Conservation (phyloP, 2,329 filamentous ascomycete species). For the Penicillium sp. region DNA sequence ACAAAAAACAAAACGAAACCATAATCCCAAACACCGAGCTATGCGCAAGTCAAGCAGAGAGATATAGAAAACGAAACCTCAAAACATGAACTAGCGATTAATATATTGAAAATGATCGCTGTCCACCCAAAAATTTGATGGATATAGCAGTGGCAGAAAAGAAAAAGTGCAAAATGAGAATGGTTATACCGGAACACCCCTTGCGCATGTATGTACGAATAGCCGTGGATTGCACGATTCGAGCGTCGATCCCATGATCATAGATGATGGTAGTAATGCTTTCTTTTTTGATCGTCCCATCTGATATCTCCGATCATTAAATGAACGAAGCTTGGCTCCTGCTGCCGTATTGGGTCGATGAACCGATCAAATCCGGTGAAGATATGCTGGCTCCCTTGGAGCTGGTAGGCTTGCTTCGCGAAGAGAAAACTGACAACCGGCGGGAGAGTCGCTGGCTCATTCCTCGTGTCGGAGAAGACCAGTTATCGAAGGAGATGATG, state of each 20-base stretch:
- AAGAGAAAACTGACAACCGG: slow-evolving; percentile 24
- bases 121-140: background rate
- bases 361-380: slow-evolving; percentile 34
- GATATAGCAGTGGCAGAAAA: background rate
- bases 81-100: background rate
- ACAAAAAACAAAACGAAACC: too few relatives aligned
- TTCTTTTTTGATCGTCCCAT: background rate
- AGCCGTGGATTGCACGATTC: background rate
- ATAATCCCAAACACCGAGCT: slow-evolving; percentile 18
- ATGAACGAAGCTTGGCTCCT: slow-evolving; percentile 15
- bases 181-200: background rate
- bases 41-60: slow-evolving; percentile 12
- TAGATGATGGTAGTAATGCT: background rate
- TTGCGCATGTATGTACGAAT: background rate
- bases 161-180: background rate
- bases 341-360: slow-evolving; percentile 26
- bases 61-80: slow-evolving; percentile 1
- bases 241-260: background rate
- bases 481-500: slow-evolving; percentile 24
- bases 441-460: slow-evolving; percentile 28
- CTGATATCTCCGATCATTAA: slow-evolving; percentile 1
- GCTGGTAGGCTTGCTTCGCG: slow-evolving; percentile 12
- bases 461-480: slow-evolving; percentile 17
- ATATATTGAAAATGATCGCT: background rate
- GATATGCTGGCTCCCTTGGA: slow-evolving; percentile 28